These are phyloP conservation scores for Arthrobotrys musiformis DNA, from an alignment of 2,329 filamentous ascomycete species.

Conservation along the genomic window DNA sequence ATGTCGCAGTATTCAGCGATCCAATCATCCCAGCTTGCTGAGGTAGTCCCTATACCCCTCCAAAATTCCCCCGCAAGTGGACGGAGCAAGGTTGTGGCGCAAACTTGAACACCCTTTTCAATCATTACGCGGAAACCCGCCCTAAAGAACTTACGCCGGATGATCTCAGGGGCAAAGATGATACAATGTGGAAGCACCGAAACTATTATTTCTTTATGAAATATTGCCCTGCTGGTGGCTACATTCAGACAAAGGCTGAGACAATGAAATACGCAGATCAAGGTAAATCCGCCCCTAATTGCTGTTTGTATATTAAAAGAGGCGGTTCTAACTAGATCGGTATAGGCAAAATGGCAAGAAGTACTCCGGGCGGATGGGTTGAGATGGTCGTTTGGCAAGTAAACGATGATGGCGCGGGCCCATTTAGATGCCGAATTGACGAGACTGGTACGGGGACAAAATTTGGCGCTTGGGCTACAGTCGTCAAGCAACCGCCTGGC, in stretches of 20 bases:
- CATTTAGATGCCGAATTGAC: conserved; percentile 9
- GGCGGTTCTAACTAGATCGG: neutral
- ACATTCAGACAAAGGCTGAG: neutral
- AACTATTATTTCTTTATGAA: conserved; percentile 25
- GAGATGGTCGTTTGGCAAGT: neutral
- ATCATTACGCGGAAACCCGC: neutral
- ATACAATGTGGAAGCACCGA: neutral
- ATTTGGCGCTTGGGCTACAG: neutral
- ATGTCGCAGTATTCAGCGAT: neutral
- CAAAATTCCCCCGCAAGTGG: neutral
- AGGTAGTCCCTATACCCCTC: neutral
- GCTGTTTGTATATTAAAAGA: neutral
- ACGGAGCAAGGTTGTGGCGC: conserved; percentile 14
- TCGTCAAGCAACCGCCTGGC: neutral
- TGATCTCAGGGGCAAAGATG: neutral
- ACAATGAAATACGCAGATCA: neutral
- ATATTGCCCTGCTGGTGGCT: neutral
- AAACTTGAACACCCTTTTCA: neutral
- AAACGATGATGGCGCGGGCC: neutral
- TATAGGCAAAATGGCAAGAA: neutral
- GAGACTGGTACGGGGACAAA: conserved; percentile 3
- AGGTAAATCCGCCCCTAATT: neutral
- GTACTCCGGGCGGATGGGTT: neutral
- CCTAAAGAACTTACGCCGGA: neutral
- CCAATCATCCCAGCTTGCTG: conserved; percentile 6